Percentiles rank a stretch among this genome's conserved stretches.
phyloP scores from a whole-genome alignment of 2,329 filamentous ascomycete genomes.

The Lachnellula suecica region DNA sequence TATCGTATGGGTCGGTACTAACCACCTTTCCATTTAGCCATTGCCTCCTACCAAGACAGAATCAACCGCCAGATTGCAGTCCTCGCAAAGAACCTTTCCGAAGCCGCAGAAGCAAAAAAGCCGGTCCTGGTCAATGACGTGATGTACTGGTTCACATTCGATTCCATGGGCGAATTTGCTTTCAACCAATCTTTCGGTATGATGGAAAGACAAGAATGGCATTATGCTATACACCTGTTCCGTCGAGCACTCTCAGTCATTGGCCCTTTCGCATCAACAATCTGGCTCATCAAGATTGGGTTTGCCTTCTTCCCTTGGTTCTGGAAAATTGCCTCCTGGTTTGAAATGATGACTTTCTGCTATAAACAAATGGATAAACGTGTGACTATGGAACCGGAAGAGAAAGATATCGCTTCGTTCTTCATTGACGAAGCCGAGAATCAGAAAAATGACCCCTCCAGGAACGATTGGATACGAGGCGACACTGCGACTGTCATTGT shows the following conservation, averaged over 20 bases:
- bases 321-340: not conserved
- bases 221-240: not conserved
- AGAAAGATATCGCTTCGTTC: not conserved
- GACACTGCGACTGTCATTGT: not conserved
- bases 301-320: not conserved
- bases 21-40: not conserved
- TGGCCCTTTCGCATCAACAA: not conserved
- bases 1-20: not conserved
- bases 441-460: not conserved
- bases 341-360: not conserved
- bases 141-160: constrained; percentile 41
- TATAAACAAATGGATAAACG: not conserved
- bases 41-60: not conserved
- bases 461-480: not conserved
- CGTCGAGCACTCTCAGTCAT: not conserved
- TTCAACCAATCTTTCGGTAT: constrained; percentile 26
- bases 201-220: constrained; percentile 1
- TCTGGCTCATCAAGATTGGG: not conserved
- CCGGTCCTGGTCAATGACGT: not conserved
- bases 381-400: not conserved
- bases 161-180: constrained; percentile 49
- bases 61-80: not conserved
- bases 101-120: not conserved
- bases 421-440: not conserved
- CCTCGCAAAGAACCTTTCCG: not conserved